Base-by-base conservation (phyloP, 2,329 filamentous ascomycete genomes). In the Alternaria brassicae region DNA sequence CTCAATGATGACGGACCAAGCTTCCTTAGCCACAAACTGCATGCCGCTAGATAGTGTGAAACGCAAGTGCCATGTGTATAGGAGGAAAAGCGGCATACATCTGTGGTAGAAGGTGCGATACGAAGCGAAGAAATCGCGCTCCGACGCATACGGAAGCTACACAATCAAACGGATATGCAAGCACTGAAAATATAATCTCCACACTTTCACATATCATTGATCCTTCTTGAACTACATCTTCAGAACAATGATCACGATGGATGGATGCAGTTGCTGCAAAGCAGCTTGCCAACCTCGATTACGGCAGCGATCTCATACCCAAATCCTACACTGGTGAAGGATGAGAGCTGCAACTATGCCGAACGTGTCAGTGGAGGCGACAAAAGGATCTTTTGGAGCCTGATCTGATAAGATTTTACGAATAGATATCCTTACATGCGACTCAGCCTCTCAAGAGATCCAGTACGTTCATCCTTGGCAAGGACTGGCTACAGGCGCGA, bases 261-360 rank as follows among this genome's bases (percentile, higher is more conserved):
- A 15, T 17, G 13, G 8, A 44, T 44, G 23, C 41, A 44, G 5
- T 21, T 1, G 15, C 8, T 44, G 41, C 23, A 6, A 6, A 19
- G 3, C 15, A 2, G 23, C 41, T 15, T 1, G 21, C 15, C 3
- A 28, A 44, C 15, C 13, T 28, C n/a, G 4, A 42, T 42, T 10
- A 3, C 4, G 1, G 13, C n/a, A 21, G 40, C 0, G 2, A 0
- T 25, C 6, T 17, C 13, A 6, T 42, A 25, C 6, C 2, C 15
- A 25, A 1, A 0, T 19, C 21, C 2, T 42, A 42, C 8, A 8
- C 23, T 2, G 8, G 25, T 27, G 25, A 27, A 27, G 25, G 40
- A 12, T 0, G 0, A 15, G 27, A 1, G 1, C 2, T 23, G 40
- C 2, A 0, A 25, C 2, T 42, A 6, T 42, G 40, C 40, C 2